phyloP scores from a whole-genome alignment of 1,284 basidiomycete genomes.

The Puccinia novopanici region DNA sequence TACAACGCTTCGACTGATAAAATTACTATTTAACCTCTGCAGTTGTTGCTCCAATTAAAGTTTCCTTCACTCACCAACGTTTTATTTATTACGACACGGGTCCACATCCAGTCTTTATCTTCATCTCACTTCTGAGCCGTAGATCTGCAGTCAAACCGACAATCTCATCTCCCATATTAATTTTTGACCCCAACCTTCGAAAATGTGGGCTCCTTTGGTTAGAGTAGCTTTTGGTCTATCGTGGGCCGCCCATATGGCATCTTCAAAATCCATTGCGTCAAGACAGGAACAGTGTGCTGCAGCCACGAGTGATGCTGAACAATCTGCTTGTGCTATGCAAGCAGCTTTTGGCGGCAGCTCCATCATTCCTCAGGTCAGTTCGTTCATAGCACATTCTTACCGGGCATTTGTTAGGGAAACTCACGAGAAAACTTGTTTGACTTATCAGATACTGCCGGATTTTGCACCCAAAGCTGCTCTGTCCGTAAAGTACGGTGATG shows the following conservation, averaged over 20 bases:
- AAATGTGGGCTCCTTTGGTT: constrained; percentile 14
- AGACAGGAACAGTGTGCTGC: constrained; percentile 17
- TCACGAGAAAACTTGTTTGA: not conserved
- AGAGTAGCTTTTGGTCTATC: constrained; percentile 5
- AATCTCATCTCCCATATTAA: no score
- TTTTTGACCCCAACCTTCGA: not conserved
- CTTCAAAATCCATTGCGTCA: not conserved
- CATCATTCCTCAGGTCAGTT: constrained; percentile 23
- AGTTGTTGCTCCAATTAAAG: not conserved
- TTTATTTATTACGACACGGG: no score
- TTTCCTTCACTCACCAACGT: not conserved
- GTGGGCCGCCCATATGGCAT: not conserved
- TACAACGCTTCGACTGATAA: not conserved
- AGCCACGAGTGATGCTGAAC: constrained; percentile 1
- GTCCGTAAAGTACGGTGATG: constrained; percentile 28
- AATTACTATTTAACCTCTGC: not conserved
- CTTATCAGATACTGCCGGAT: constrained; percentile 9
- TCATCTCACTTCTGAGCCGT: not conserved
- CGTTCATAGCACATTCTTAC: not conserved
- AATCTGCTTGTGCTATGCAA: constrained; percentile 33
- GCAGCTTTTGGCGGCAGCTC: constrained; percentile 39
- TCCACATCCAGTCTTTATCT: no score
- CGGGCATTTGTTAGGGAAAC: not conserved
- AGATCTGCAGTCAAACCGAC: no score
- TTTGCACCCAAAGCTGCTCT: constrained; percentile 32